Conservation (phyloP, 2,329 filamentous ascomycete genomes). For the Drechslera avenae region DNA sequence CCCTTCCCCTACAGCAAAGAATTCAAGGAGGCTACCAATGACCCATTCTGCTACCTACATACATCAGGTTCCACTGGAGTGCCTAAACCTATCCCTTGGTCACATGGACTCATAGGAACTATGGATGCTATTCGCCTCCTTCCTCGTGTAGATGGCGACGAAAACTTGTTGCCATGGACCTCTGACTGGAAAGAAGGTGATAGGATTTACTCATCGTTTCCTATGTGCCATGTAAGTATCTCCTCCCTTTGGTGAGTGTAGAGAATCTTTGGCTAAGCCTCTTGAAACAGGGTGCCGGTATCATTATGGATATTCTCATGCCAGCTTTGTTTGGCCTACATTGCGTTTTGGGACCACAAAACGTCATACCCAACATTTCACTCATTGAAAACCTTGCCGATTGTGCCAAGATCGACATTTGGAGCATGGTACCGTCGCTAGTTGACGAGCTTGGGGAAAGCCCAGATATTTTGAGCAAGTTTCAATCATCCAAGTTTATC, state of each 20-base stretch:
- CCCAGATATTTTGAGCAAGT: slow-evolving; percentile 24
- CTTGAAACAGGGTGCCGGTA: slow-evolving; percentile 35
- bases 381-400: slow-evolving; percentile 45
- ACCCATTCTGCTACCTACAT: slow-evolving; percentile 39
- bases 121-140: slow-evolving; percentile 49
- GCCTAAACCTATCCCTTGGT: slow-evolving; percentile 43
- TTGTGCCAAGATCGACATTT: slow-evolving; percentile 38
- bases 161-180: slow-evolving; percentile 26
- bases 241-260: no score
- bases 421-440: slow-evolving; percentile 31
- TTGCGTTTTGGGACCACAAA: slow-evolving; percentile 46
- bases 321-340: slow-evolving; percentile 46
- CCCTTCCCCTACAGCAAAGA: slow-evolving; percentile 20
- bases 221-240: slow-evolving; percentile 38
- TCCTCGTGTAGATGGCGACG: slow-evolving; percentile 38
- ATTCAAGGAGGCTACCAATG: slow-evolving; percentile 29
- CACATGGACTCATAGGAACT: slow-evolving; percentile 42
- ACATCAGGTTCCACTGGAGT: slow-evolving; percentile 46
- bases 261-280: no score
- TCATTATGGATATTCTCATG: slow-evolving; percentile 52
- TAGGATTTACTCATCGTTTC: slow-evolving; percentile 40
- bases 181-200: slow-evolving; percentile 29
- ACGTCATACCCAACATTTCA: slow-evolving; percentile 46
- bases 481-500: slow-evolving; percentile 25
- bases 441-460: slow-evolving; percentile 33